phyloP scores from a whole-genome alignment of 2,329 filamentous ascomycete species.

The Talaromyces sp. region DNA sequence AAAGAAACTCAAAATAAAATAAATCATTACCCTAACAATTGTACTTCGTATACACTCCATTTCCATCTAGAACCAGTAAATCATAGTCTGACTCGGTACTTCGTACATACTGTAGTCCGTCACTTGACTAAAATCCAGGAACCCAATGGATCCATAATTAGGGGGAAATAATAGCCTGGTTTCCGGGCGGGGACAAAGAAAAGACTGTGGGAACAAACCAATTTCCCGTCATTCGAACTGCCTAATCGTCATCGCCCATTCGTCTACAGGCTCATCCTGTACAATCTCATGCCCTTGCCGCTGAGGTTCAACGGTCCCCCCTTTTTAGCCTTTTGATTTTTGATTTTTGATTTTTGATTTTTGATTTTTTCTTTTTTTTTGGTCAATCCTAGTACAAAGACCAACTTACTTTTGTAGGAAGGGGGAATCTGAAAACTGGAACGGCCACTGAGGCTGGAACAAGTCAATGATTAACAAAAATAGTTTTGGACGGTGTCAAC shows the following conservation, averaged over 20 bases:
- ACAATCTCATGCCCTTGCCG: neutral
- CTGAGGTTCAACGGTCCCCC: neutral
- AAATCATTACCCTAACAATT: too few species aligned
- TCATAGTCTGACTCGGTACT: too few species aligned
- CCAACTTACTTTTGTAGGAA: too few species aligned
- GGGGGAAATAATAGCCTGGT: neutral
- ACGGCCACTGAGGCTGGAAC: too few species aligned
- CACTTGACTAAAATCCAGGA: neutral
- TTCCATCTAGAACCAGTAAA: too few species aligned
- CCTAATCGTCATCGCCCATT: constrained; percentile 11
- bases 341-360: neutral
- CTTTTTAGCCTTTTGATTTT: neutral
- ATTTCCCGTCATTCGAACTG: constrained; percentile 15
- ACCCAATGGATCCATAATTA: constrained; percentile 4
- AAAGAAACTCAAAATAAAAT: neutral
- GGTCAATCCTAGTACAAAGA: too few species aligned
- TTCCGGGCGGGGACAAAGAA: constrained; percentile 1
- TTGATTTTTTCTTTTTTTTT: too few species aligned
- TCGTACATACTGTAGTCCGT: neutral
- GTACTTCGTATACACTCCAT: too few species aligned
- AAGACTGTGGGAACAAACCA: constrained; percentile 10
- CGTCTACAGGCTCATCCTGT: neutral
- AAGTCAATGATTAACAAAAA: too few species aligned
- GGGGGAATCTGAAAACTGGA: neutral
- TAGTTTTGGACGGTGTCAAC: too few species aligned